phyloP scores from a whole-genome alignment of 108 stramenopile species.

The Skeletonema tropicum region DNA sequence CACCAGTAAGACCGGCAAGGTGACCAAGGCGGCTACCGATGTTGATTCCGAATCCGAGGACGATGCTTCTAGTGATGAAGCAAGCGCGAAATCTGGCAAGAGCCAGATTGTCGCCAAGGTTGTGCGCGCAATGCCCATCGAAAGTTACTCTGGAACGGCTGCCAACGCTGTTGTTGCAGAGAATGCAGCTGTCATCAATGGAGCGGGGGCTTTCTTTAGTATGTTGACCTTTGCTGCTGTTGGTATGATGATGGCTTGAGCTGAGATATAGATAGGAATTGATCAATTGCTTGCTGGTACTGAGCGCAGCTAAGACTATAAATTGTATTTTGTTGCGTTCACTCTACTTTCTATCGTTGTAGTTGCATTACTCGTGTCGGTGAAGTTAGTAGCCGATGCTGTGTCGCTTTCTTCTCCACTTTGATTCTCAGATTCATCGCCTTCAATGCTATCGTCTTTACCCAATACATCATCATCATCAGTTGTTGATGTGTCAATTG shows the following conservation, averaged over 20 bases:
- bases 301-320: background rate
- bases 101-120: background rate
- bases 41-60: conserved; percentile 1
- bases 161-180: background rate
- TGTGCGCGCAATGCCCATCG: background rate
- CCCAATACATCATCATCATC: conserved; percentile 1
- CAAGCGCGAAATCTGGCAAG: background rate
- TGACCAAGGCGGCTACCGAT: background rate
- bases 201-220: background rate
- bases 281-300: background rate
- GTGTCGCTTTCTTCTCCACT: background rate
- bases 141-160: background rate
- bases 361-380: background rate
- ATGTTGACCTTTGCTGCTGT: background rate
- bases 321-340: conserved; percentile 5
- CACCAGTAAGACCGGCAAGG: background rate
- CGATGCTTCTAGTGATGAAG: background rate
- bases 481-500: background rate
- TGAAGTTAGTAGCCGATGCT: background rate
- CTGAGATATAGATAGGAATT: background rate
- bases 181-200: conserved; percentile 5
- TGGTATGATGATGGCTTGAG: conserved; percentile 2
- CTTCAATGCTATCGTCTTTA: background rate
- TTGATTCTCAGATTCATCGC: background rate
- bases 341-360: background rate